phyloP scores from a whole-genome alignment of 305 asterid genomes.

The Plantago coronopus region DNA sequence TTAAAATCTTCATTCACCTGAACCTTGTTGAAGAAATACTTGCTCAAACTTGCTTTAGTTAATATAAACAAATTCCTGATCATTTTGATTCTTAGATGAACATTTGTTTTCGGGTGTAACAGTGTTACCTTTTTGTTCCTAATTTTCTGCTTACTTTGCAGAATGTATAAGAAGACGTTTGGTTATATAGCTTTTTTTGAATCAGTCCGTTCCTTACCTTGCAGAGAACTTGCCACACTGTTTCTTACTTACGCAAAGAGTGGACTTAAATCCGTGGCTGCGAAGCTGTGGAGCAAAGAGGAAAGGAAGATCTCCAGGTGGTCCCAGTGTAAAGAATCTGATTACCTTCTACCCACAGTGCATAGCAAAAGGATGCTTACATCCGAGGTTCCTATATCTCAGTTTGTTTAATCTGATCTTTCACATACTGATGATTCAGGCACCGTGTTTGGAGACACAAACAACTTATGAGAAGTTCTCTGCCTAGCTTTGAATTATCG shows the following conservation, averaged over 20 bases:
- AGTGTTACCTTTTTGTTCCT: conserved; percentile 1
- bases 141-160: background rate
- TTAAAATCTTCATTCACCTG: too few species aligned
- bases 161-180: background rate
- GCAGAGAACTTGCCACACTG: conserved; percentile 68
- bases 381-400: conserved; percentile 39
- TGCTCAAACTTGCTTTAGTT: background rate
- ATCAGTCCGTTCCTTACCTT: conserved; percentile 17
- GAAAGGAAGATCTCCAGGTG: conserved; percentile 54
- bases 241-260: conserved; percentile 55
- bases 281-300: conserved; percentile 67
- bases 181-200: background rate
- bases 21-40: background rate
- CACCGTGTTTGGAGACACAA: background rate
- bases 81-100: background rate
- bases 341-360: conserved; percentile 64
- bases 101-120: conserved; percentile 1
- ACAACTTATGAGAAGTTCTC: background rate
- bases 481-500: background rate
- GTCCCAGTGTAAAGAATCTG: conserved; percentile 65
- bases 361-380: conserved; percentile 54
- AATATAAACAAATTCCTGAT: background rate
- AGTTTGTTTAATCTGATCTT: conserved; percentile 30
- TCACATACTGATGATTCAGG: background rate
- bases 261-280: conserved; percentile 50